Evolutionary conservation across 1,284 basidiomycete genomes (phyloP).

Genomic region (Serendipita sp.): DNA sequence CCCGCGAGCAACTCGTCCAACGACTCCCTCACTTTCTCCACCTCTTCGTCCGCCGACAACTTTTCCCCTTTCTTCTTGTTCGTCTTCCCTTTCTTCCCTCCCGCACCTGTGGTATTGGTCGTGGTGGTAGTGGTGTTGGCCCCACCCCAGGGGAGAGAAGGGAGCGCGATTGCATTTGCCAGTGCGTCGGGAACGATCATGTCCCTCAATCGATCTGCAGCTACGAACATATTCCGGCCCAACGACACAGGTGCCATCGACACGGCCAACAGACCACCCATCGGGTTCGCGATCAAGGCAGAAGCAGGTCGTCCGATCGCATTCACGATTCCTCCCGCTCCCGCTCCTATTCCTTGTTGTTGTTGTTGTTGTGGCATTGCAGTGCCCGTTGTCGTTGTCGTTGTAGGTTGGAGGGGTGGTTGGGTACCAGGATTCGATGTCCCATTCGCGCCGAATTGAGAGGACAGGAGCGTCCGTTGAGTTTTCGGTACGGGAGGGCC

Average conservation of each 20-base stretch:
- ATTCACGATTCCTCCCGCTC: too few relatives aligned
- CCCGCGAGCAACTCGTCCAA: constrained; percentile 78
- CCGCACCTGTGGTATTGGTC: constrained; percentile 43
- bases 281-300: constrained; percentile 17
- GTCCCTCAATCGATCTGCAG: constrained; percentile 78
- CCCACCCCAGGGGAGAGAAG: constrained; percentile 2
- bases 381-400: constrained; percentile 3
- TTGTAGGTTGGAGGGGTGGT: neutral
- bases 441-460: constrained; percentile 42
- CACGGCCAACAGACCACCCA: constrained; percentile 29
- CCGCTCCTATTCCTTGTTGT: neutral
- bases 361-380: neutral
- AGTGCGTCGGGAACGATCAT: constrained; percentile 86
- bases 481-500: constrained; percentile 7
- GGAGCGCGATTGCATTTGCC: constrained; percentile 46
- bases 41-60: constrained; percentile 37
- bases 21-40: constrained; percentile 60
- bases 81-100: constrained; percentile 13
- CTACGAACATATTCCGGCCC: constrained; percentile 71
- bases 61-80: constrained; percentile 25
- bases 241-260: constrained; percentile 37
- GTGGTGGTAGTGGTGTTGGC: constrained; percentile 28
- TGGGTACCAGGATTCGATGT: constrained; percentile 34
- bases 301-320: neutral
- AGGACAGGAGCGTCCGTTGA: constrained; percentile 56